Base-by-base conservation (phyloP, 2,329 filamentous ascomycete genomes). In the Cordyceps militaris region DNA sequence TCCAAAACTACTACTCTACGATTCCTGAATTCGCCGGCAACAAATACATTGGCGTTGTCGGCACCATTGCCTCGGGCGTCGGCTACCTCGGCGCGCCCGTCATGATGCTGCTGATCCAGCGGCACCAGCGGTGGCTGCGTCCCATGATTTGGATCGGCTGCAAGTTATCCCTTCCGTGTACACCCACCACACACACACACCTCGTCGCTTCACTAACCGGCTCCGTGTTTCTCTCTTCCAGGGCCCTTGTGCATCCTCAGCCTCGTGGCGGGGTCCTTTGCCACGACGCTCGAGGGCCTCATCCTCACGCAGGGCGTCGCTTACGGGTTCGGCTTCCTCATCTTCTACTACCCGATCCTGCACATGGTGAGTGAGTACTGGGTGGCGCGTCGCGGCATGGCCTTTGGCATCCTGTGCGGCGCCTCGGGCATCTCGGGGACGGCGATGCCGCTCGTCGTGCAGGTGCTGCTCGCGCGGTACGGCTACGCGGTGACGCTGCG, bases 301-400 rank as follows among this genome's bases (percentile, higher is more conserved):
- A 73, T 76, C 48, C 64, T 69, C 5, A 75, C 72, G 0, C 74
- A 75, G 59, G 73, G 73, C 8, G 65, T 74, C 1, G 62, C 69
- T 5, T 74, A 74, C 47, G 73, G 73, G 4, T 21, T 73, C 0
- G 73, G 74, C 1, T 74, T 75, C 58, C 60, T 71, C 9, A 69
- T 71, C 24, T 66, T 75, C 57, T 70, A 69, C 24, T 73, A 66
- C 60, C 68, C 73, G 9, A 70, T 74, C 42, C 54, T 74, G 24
- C 67, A 62, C 54, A 73, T 75, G 70, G 63, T 75, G 21, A 70
- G 74, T 58, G 72, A 75, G 56, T 74, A 63, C 61, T 75, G 67
- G 68, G 64, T 75, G 21, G 59, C 60, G 3, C 65, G 72, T 19
- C 67, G 70, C 51, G 76, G 76, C 19, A 66, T 73, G 64, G 71